Evolutionary conservation across 192 early-diverging fungal genomes (phyloP).

Genomic region (Linnemannia exigua): DNA sequence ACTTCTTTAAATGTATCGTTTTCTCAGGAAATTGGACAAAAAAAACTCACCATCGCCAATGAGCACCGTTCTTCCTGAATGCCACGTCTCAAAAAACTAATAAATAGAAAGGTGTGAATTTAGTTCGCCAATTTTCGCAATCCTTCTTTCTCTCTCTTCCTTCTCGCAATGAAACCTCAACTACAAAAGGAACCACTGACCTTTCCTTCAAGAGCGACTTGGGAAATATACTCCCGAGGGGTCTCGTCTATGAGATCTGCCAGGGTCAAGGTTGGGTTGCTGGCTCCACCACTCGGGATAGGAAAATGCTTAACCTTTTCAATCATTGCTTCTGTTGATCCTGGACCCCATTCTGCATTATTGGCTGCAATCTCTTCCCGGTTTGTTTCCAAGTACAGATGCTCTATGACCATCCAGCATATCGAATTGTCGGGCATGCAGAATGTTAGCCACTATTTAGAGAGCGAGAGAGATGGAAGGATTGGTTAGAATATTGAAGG

Average conservation of each 20-base stretch:
- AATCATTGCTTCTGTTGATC: slow-evolving; percentile 12
- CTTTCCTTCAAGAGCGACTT: slow-evolving; percentile 23
- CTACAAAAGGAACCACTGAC: background rate
- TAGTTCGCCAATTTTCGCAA: too few species aligned
- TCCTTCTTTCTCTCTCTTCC: background rate
- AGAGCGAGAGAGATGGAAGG: background rate
- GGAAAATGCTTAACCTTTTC: background rate
- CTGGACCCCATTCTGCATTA: slow-evolving; percentile 24
- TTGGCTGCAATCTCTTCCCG: background rate
- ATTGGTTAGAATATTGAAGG: background rate
- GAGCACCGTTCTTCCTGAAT: background rate
- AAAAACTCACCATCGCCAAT: slow-evolving; percentile 22
- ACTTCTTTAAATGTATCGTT: too few species aligned
- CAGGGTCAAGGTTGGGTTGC: background rate
- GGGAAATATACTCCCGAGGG: slow-evolving; percentile 9
- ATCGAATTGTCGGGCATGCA: slow-evolving; percentile 3
- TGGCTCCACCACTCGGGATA: slow-evolving; percentile 7
- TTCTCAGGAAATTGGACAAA: background rate
- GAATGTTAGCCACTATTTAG: slow-evolving; percentile 15
- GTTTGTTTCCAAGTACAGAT: slow-evolving; percentile 5
- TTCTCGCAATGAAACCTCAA: background rate
- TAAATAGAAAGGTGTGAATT: background rate
- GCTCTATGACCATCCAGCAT: slow-evolving; percentile 33
- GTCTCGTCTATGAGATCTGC: slow-evolving; percentile 20
- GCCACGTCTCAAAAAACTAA: slow-evolving; percentile 43